These are phyloP conservation scores for Metschnikowia bowlesiae DNA, from an alignment of 805 yeast species.

Conservation along the genomic window DNA sequence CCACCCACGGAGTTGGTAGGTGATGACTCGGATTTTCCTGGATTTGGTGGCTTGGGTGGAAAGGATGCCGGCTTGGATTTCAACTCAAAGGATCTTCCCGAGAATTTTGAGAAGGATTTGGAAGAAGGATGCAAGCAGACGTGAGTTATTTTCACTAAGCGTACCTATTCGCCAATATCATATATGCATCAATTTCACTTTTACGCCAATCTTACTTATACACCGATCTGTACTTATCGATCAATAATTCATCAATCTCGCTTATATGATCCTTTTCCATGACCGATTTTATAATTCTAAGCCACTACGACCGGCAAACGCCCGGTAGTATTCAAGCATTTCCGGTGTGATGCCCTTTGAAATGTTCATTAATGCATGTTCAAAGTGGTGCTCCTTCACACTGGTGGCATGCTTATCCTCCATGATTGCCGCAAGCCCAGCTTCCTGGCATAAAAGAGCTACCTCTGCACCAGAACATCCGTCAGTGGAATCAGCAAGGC, in stretches of 20 bases:
- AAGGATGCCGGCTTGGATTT: conserved; percentile 41
- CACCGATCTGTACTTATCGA: neutral
- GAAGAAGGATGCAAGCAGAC: conserved; percentile 56
- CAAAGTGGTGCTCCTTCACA: conserved; percentile 67
- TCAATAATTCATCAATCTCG: neutral
- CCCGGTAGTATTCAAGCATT: conserved; percentile 72
- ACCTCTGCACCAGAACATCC: conserved; percentile 98
- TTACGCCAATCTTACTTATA: neutral
- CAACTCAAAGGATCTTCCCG: conserved; percentile 50
- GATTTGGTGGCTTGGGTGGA: conserved; percentile 40
- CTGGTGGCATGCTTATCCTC: conserved; percentile 52
- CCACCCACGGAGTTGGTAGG: conserved; percentile 77
- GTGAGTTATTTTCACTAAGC: neutral
- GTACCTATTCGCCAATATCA: neutral
- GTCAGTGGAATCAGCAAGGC: conserved; percentile 60
- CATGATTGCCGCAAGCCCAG: conserved; percentile 92
- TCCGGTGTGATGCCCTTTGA: conserved; percentile 79
- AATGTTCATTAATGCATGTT: conserved; percentile 60
- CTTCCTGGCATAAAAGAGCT: conserved; percentile 87
- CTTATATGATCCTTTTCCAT: neutral
- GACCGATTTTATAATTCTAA: conserved; percentile 16
- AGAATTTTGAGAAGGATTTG: conserved; percentile 46
- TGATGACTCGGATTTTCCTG: conserved; percentile 46
- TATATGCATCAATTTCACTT: neutral
- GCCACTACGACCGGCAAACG: conserved; percentile 44